phyloP scores from a whole-genome alignment of 2,329 filamentous ascomycete species.

The Alternaria ethzedia region DNA sequence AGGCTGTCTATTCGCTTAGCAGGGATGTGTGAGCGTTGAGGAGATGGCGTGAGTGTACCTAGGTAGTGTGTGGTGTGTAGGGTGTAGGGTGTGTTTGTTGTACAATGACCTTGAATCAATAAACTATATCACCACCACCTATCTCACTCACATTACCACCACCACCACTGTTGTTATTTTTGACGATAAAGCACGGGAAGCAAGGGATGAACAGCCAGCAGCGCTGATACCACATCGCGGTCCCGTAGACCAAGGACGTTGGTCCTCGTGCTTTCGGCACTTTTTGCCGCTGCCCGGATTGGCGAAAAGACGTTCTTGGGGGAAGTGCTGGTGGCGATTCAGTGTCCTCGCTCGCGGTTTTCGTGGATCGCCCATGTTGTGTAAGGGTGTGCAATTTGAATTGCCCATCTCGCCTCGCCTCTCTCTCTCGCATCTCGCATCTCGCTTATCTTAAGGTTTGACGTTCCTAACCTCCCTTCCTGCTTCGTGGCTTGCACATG shows the following conservation, averaged over 20 bases:
- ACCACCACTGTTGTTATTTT: not conserved
- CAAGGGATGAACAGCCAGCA: too few species aligned
- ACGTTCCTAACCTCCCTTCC: not conserved
- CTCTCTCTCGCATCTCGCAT: not conserved
- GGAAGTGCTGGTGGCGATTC: not conserved
- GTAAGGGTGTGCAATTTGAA: not conserved
- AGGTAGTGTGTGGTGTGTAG: too few species aligned
- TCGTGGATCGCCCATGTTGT: not conserved
- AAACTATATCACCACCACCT: not conserved
- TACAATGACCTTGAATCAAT: not conserved
- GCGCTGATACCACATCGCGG: not conserved
- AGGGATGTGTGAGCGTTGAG: not conserved
- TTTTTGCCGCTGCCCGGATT: not conserved
- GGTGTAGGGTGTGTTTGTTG: not conserved
- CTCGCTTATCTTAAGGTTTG: not conserved
- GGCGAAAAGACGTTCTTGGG: not conserved
- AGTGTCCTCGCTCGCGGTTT: not conserved
- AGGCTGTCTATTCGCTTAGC: not conserved
- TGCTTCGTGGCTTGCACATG: not conserved
- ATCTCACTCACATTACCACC: not conserved
- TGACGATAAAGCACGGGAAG: too few species aligned
- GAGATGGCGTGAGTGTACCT: too few species aligned
- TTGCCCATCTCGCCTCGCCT: not conserved
- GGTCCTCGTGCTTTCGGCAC: not conserved
- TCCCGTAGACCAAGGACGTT: not conserved